Evolutionary conservation across 305 asterid genomes (phyloP).

Genomic region (Solanum hybrid): DNA sequence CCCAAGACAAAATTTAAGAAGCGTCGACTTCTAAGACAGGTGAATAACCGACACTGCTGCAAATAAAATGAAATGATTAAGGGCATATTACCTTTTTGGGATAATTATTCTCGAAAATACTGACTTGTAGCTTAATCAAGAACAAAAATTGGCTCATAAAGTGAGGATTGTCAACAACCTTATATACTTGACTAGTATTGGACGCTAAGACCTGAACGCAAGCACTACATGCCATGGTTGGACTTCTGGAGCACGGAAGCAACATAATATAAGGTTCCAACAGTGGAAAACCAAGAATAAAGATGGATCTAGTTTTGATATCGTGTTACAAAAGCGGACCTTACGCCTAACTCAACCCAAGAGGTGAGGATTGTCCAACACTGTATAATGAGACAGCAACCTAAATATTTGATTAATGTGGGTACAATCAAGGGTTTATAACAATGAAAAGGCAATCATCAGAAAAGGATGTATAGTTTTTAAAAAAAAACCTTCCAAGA

Average conservation of each 20-base stretch:
- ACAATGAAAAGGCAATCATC: neutral
- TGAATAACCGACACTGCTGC: neutral
- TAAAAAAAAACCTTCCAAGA: slow-evolving; percentile 82
- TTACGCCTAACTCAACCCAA: neutral
- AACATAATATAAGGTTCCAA: neutral
- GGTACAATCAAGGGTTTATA: slow-evolving; percentile 10
- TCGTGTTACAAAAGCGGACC: neutral
- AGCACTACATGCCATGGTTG: neutral
- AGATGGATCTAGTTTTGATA: neutral
- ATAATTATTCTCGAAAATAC: neutral
- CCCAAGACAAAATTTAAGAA: neutral
- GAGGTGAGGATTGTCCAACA: slow-evolving; percentile 7
- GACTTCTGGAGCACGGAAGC: neutral
- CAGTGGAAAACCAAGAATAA: neutral
- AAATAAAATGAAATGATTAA: neutral
- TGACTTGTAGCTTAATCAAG: neutral
- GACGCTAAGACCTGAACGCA: neutral
- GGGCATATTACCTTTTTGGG: neutral
- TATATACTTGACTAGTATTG: neutral
- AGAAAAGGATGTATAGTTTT: slow-evolving; percentile 6
- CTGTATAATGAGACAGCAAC: neutral
- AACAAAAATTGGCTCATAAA: neutral
- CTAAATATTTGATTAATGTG: neutral
- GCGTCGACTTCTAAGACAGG: neutral
- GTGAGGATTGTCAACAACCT: neutral